A percentile compares a stretch with the other conserved stretches of the same genome.
Conservation (phyloP, 2,329 filamentous ascomycete species). For the Pseudonectria buxi region DNA sequence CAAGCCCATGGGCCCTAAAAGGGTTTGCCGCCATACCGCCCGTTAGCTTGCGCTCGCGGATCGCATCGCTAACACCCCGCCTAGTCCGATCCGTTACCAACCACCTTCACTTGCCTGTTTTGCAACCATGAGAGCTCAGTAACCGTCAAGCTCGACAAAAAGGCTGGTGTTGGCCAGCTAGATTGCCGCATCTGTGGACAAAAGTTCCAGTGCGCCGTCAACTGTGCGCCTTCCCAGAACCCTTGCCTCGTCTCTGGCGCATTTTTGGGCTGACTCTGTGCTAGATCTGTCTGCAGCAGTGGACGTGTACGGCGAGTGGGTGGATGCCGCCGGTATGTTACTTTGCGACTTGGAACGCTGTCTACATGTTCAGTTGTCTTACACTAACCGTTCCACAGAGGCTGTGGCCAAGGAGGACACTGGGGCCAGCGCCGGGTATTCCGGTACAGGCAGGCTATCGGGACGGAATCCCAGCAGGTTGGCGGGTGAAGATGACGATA, state of each 20-base stretch:
- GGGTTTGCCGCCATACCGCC: conserved; percentile 44
- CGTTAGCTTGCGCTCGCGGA: conserved; percentile 1
- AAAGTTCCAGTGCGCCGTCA: conserved; percentile 85
- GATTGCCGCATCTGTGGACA: conserved; percentile 92
- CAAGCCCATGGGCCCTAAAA: conserved; percentile 76
- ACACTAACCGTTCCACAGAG: conserved; percentile 29
- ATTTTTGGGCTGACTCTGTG: conserved; percentile 11
- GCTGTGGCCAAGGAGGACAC: conserved; percentile 43
- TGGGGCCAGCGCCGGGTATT: conserved; percentile 19
- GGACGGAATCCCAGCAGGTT: conserved; percentile 19
- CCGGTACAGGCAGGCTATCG: conserved; percentile 19
- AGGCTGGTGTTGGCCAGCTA: conserved; percentile 75
- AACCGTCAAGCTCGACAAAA: conserved; percentile 87
- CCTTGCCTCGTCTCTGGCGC: conserved; percentile 3
- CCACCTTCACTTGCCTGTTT: conserved; percentile 92
- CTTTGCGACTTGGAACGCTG: neutral
- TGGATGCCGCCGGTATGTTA: conserved; percentile 66
- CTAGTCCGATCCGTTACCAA: conserved; percentile 65
- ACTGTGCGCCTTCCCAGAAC: conserved; percentile 54
- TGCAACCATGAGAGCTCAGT: conserved; percentile 97
- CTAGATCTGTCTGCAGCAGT: conserved; percentile 82
- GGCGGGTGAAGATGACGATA: conserved; percentile 38
- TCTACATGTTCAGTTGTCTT: neutral
- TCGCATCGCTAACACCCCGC: conserved; percentile 6
- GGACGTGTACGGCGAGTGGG: conserved; percentile 97